Conservation (phyloP, 2,329 filamentous ascomycete genomes). For the Geosmithia morbida region DNA sequence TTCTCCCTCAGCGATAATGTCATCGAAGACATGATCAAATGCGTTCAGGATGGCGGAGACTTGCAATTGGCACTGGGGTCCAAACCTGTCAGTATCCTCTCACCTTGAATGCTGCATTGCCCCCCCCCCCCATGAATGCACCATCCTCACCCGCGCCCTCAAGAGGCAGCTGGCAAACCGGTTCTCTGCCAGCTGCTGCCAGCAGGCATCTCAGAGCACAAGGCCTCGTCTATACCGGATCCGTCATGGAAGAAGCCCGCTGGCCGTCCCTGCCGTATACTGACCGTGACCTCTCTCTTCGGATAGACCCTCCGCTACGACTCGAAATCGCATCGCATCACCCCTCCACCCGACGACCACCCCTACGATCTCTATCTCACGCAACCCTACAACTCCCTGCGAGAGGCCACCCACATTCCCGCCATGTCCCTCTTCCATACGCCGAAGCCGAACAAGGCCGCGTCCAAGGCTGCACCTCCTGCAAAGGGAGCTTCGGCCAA, state of each 20-base stretch:
- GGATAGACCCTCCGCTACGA: constrained; percentile 39
- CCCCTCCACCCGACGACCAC: constrained; percentile 26
- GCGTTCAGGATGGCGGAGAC: constrained; percentile 38
- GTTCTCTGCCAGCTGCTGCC: no score
- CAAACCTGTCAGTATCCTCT: constrained; percentile 38
- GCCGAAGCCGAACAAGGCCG: constrained; percentile 10
- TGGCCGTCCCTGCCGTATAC: background rate
- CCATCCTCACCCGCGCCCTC: no score
- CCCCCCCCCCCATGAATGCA: background rate
- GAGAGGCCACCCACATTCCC: constrained; percentile 32
- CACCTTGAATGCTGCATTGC: background rate
- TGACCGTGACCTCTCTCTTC: background rate
- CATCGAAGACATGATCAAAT: constrained; percentile 48
- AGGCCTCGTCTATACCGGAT: no score
- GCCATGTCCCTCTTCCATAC: constrained; percentile 35
- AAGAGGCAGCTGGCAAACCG: no score
- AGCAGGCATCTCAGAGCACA: no score
- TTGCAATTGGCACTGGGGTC: constrained; percentile 43
- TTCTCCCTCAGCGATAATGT: constrained; percentile 41
- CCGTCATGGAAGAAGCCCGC: no score
- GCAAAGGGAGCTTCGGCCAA: constrained; percentile 13
- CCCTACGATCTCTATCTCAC: constrained; percentile 43
- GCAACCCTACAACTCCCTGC: constrained; percentile 30
- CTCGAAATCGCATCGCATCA: constrained; percentile 30
- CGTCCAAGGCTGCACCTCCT: background rate